phyloP scores from a whole-genome alignment of 2,329 filamentous ascomycete genomes.

The Daldinia sp. region DNA sequence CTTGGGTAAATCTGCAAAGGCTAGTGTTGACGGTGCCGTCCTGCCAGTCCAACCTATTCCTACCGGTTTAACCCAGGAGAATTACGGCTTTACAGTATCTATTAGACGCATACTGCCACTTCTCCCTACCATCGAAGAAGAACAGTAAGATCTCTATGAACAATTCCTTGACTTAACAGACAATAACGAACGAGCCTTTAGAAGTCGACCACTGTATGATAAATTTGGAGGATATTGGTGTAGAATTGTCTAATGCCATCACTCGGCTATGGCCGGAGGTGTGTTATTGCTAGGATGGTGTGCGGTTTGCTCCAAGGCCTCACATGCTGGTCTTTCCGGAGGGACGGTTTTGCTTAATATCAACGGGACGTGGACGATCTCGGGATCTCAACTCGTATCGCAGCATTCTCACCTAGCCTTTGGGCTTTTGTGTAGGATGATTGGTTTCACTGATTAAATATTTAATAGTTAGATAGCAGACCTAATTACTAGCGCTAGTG shows the following conservation, averaged over 20 bases:
- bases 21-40: slow-evolving; percentile 9
- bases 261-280: slow-evolving; percentile 40
- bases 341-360: not conserved
- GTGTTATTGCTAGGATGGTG: not conserved
- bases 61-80: not conserved
- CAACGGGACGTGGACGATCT: not conserved
- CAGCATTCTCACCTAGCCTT: not conserved
- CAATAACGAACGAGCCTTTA: slow-evolving; percentile 47
- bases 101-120: slow-evolving; percentile 31
- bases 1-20: not conserved
- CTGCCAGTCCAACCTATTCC: slow-evolving; percentile 31
- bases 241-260: slow-evolving; percentile 56
- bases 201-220: slow-evolving; percentile 62
- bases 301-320: not conserved
- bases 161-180: slow-evolving; percentile 33
- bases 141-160: slow-evolving; percentile 26
- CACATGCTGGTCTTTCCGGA: not conserved
- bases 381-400: too few species aligned
- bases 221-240: slow-evolving; percentile 62
- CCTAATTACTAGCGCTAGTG: not conserved
- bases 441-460: not conserved
- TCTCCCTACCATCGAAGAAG: slow-evolving; percentile 25
- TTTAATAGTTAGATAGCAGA: not conserved
- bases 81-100: slow-evolving; percentile 8
- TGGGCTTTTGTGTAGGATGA: not conserved